These are phyloP conservation scores for Penicillium griseofulvum DNA, from an alignment of 2,329 filamentous ascomycete genomes.

Conservation along the genomic window DNA sequence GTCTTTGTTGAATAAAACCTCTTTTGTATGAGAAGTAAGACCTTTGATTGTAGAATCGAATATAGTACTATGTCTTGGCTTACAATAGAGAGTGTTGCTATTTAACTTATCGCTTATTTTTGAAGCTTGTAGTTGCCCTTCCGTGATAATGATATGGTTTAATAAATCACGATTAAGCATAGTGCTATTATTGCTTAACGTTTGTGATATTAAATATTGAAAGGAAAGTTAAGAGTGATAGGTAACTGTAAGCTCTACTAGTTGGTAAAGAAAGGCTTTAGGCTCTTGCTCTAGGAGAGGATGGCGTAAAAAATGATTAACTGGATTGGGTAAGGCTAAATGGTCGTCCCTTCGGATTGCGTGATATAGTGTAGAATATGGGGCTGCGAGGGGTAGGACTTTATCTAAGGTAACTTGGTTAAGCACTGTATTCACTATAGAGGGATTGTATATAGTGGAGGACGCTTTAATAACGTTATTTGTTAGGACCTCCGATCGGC, in stretches of 20 bases:
- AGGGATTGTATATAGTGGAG: too few relatives aligned
- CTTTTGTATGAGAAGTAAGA: background rate
- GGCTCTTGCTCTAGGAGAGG: background rate
- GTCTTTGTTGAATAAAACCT: slow-evolving; percentile 1
- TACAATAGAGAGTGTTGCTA: too few relatives aligned
- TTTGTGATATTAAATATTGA: slow-evolving; percentile 1
- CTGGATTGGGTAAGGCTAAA: background rate
- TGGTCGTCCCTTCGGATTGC: background rate
- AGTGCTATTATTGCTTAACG: background rate
- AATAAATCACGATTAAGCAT: background rate
- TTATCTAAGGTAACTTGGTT: too few relatives aligned
- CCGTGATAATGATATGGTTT: slow-evolving; percentile 1
- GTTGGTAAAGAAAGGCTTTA: background rate
- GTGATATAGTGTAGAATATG: background rate
- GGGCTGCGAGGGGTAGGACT: too few relatives aligned
- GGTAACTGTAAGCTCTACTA: background rate
- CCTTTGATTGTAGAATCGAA: background rate
- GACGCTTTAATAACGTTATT: too few relatives aligned
- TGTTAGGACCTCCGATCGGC: too few relatives aligned
- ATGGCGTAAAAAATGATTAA: background rate
- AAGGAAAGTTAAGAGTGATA: background rate
- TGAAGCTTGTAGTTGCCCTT: background rate
- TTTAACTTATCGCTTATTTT: background rate
- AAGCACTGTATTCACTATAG: too few relatives aligned
- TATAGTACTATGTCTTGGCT: background rate